Evolutionary conservation across 441 rosid species (phyloP).

Genomic region (Gossypium davidsonii): DNA sequence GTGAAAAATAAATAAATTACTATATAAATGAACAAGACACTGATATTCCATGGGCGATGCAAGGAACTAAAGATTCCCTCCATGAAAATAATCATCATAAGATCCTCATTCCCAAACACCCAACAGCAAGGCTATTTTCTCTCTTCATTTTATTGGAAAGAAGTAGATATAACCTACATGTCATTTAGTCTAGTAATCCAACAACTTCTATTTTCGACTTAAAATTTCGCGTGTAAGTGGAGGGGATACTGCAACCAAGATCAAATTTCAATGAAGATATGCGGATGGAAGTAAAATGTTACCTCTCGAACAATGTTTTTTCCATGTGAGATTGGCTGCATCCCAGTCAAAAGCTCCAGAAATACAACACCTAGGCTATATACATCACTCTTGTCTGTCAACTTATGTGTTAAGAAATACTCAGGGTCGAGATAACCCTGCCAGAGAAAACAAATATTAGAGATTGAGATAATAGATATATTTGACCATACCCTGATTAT

Average conservation of each 20-base stretch:
- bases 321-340: constrained; percentile 90
- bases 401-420: constrained; percentile 84
- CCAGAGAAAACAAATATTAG: constrained; percentile 18
- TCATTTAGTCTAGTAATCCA: neutral
- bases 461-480: neutral
- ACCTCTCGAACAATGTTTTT: constrained; percentile 98
- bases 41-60: neutral
- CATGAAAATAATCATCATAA: neutral
- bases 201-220: neutral
- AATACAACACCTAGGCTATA: constrained; percentile 96
- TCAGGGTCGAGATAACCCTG: constrained; percentile 99
- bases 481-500: neutral
- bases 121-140: neutral
- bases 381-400: constrained; percentile 97
- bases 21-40: neutral
- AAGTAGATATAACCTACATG: constrained; percentile 2
- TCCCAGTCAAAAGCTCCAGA: constrained; percentile 85
- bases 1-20: neutral
- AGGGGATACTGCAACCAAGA: neutral
- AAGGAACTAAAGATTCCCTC: neutral
- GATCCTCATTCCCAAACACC: neutral
- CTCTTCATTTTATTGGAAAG: neutral
- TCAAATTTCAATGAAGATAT: neutral
- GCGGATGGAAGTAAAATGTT: constrained; percentile 6
- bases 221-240: neutral